Percentiles rank a stretch among this genome's conserved stretches.
These are phyloP conservation scores for Alternaria triticimaculans DNA, from an alignment of 2,329 filamentous ascomycete genomes.

Conservation along the genomic window DNA sequence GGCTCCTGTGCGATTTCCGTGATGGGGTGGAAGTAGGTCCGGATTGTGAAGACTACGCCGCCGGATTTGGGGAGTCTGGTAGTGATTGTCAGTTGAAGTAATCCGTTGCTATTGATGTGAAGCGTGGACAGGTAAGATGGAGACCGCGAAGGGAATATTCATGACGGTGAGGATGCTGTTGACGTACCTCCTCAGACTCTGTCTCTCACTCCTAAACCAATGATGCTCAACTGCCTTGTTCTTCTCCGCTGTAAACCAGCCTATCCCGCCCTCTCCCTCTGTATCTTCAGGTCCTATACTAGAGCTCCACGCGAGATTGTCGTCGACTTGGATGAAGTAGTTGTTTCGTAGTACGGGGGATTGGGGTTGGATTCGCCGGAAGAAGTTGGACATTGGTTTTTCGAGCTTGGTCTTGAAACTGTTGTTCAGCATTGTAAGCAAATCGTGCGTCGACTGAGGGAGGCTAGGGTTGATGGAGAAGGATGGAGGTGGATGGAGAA, in stretches of 20 bases:
- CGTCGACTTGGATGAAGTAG: constrained; percentile 89
- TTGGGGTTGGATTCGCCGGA: constrained; percentile 69
- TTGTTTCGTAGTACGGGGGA: constrained; percentile 75
- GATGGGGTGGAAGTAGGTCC: constrained; percentile 79
- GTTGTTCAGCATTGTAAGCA: no score
- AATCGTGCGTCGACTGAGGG: no score
- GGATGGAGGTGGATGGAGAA: neutral
- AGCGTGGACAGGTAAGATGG: neutral
- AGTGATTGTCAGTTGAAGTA: neutral
- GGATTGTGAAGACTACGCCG: constrained; percentile 72
- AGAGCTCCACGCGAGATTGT: constrained; percentile 74
- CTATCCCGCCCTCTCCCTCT: constrained; percentile 55
- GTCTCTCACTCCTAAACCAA: constrained; percentile 78
- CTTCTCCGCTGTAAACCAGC: constrained; percentile 75
- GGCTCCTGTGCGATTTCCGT: constrained; percentile 72
- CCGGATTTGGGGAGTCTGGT: constrained; percentile 54
- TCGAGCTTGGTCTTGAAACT: constrained; percentile 67
- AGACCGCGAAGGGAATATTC: no score
- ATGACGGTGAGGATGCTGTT: no score
- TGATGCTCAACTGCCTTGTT: constrained; percentile 75
- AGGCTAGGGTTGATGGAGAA: no score
- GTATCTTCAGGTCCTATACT: constrained; percentile 77
- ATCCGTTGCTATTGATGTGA: neutral
- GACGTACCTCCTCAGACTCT: constrained; percentile 65
- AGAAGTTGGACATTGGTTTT: constrained; percentile 82